Base-by-base conservation (phyloP, 345 rosid species). In the Syzygium aqueum region DNA sequence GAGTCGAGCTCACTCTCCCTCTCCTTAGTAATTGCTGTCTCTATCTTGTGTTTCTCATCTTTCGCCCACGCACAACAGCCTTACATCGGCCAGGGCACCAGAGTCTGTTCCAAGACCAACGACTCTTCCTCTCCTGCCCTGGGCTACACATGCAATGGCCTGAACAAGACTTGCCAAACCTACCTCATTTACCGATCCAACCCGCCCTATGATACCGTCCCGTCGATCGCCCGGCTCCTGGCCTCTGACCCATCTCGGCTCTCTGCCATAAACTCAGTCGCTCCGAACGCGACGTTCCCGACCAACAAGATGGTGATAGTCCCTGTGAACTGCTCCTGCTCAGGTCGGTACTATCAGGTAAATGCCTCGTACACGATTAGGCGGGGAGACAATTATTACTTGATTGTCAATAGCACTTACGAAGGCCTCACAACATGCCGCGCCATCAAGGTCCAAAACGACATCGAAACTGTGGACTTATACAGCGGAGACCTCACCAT, bases 301-400 rank as follows among this genome's bases (percentile, higher is more conserved):
- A 50, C 85, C 3, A 84, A 87, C 85, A 89, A 90, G 73, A 92
- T 89, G 89, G 91, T 93, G 77, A 88, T 91, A 59, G 85, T 91
- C 84, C 94, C 93, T 21, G 90, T 91, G 33, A 88, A 14, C 33
- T 93, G 93, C 84, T 90, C 91, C 30, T 90, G 92, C 87, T 89
- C 89, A 23, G 93, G 94, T 67, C 56, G 67, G 73, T 90, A 91
- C 85, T 92, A 92, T 86, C 92, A 89, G 89, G 89, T 90, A 63
- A 92, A 93, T 77, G 84, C 93, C 78, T 86, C 93, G 63, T 93
- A 88, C 86, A 78, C 22, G 52, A 80, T 89, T 80, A 85, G 84
- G n/a, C 82, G 21, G 13, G 12, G 87, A 30, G 85, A 88, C 80
- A 82, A 85, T 37, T 89, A 90, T 53, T 85, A 86, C 77, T 22